These are phyloP conservation scores for Umbelopsis sp. DNA, from an alignment of 192 early-diverging fungal genomes.

Conservation along the genomic window DNA sequence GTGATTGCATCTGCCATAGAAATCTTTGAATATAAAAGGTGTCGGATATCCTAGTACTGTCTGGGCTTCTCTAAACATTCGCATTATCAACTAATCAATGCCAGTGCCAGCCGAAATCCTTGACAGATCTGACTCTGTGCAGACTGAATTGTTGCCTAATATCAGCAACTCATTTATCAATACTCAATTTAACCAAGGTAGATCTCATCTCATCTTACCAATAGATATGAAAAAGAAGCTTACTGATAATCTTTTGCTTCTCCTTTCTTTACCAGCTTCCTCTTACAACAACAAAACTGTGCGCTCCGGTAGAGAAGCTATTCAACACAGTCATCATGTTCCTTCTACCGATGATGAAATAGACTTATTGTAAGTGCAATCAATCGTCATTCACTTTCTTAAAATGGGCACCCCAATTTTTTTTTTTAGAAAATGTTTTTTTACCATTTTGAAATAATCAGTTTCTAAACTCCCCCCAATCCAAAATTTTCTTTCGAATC, in stretches of 20 bases:
- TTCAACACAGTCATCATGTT: neutral
- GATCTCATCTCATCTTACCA: neutral
- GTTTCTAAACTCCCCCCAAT: no score
- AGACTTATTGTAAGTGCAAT: slow-evolving; percentile 11
- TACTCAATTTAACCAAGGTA: neutral
- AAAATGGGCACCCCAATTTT: neutral
- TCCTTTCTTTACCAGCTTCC: neutral
- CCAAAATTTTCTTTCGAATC: neutral
- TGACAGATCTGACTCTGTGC: neutral
- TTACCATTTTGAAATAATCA: no score
- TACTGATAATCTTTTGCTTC: neutral
- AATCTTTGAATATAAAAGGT: no score
- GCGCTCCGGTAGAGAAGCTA: neutral
- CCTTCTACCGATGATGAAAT: slow-evolving; percentile 10
- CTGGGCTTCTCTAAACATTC: neutral
- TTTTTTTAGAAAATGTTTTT: no score
- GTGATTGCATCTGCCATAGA: neutral
- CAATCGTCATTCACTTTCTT: slow-evolving; percentile 2
- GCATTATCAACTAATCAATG: neutral
- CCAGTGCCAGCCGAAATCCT: neutral
- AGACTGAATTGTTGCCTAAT: neutral
- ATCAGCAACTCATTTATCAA: neutral
- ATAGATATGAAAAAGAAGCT: neutral
- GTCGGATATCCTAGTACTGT: no score
- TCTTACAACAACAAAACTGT: neutral